phyloP scores from a whole-genome alignment of 2,329 filamentous ascomycete genomes.

The Cercospora brassicicola region DNA sequence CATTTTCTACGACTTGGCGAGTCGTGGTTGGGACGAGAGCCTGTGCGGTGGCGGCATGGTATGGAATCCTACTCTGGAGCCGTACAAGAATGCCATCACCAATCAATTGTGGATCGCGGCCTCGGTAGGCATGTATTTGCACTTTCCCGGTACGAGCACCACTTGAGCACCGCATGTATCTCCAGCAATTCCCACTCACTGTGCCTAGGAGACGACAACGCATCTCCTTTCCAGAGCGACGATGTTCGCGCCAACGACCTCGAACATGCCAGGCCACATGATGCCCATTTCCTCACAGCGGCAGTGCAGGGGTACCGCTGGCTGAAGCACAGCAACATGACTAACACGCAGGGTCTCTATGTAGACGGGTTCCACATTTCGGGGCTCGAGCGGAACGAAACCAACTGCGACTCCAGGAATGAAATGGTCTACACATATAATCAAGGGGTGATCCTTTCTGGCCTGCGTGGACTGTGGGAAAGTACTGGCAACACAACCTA shows the following conservation, averaged over 20 bases:
- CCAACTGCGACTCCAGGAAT: conserved; percentile 70
- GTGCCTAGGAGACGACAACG: conserved; percentile 60
- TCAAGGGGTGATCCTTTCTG: conserved; percentile 84
- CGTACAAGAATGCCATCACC: conserved; percentile 96
- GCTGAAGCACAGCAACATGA: conserved; percentile 78
- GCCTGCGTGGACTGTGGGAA: conserved; percentile 75
- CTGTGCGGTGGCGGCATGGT: conserved; percentile 86
- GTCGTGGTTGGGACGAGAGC: conserved; percentile 74
- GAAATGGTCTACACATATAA: conserved; percentile 95
- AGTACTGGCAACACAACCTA: conserved; percentile 71
- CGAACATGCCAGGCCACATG: conserved; percentile 47
- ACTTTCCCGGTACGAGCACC: conserved; percentile 66
- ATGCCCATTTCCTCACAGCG: conserved; percentile 60
- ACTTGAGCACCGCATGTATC: not conserved
- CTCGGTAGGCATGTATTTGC: conserved; percentile 83
- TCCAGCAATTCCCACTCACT: not conserved
- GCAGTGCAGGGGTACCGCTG: conserved; percentile 79
- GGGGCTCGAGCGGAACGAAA: conserved; percentile 56
- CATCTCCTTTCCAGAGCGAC: conserved; percentile 62
- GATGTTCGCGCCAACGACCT: conserved; percentile 24
- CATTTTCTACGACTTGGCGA: conserved; percentile 80
- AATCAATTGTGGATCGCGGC: conserved; percentile 87
- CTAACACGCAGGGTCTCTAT: conserved; percentile 69
- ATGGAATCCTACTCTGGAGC: conserved; percentile 77
- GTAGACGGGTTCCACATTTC: conserved; percentile 85